Conservation (phyloP, 129 eudicot genomes). For the Oenanthe sinensis region DNA sequence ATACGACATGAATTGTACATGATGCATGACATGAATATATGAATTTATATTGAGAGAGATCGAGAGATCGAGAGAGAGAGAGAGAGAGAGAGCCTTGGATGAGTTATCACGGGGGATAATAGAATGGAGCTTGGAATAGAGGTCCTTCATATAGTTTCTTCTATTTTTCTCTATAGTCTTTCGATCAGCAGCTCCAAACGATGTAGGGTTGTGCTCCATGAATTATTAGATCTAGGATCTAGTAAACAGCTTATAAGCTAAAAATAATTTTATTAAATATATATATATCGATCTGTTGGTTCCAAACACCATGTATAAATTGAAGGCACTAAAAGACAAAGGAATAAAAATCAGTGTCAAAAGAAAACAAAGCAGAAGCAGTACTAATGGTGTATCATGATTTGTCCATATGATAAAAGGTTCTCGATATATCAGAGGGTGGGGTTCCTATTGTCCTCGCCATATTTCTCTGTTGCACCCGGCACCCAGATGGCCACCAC, state of each 20-base stretch:
- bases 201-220: slow-evolving; percentile 48
- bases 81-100: slow-evolving; percentile 41
- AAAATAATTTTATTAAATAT: no score
- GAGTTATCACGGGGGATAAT: slow-evolving; percentile 41
- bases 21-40: no score
- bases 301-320: neutral
- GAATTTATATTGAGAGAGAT: neutral
- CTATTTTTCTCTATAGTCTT: slow-evolving; percentile 68
- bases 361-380: neutral
- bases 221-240: neutral
- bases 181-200: slow-evolving; percentile 49
- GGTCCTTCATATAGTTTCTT: slow-evolving; percentile 69
- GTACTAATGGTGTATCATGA: neutral
- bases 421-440: neutral
- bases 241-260: neutral
- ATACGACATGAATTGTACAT: no score
- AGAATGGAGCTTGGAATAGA: slow-evolving; percentile 54
- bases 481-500: neutral
- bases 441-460: neutral
- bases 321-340: neutral
- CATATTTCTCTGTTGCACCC: neutral
- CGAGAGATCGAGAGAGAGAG: slow-evolving; percentile 8
- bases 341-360: neutral
- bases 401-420: slow-evolving; percentile 9
- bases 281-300: no score